Evolutionary conservation across 164 flowering plant genomes (phyloP), one percentile per base, ranked within the genome.

Genomic region (Aristolochia contorta): DNA sequence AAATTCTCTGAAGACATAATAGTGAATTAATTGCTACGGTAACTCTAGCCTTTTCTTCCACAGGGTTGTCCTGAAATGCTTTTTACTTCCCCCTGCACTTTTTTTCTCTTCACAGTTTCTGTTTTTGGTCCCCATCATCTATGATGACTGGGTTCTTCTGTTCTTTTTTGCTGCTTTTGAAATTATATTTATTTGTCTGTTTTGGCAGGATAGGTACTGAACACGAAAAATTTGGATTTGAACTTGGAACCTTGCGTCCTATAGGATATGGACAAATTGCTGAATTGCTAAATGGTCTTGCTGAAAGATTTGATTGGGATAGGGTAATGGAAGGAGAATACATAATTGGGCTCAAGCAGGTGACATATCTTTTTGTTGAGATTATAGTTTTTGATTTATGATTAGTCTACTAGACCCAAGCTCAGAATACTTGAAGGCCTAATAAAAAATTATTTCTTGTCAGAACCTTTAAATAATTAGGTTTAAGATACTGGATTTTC

Each of bases 221-320:
- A 70, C 99, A 94, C 73, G 97, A 94, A 71, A 94, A 94, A 71
- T 94, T 94, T 73, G 99, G 99, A 58, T 94, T 94, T 77, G 90
- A 94, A 70, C 47, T 79, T 63, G 77, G 57, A 61, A 81, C 84
- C 59, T 69, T 89, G 63, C 78, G 81, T 6, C 97, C 99, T 12
- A 75, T 94, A 76, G 86, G 71, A 47, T 89, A 91, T 76, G 91
- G 85, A 46, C 97, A 91, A 72, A 91, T 94, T 71, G 79, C 91
- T 12, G 84, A 85, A 62, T 74, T 94, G 80, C 97, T 94, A 10
- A 65, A 88, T 74, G 80, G 93, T 49, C 82, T 94, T 66, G 75
- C 97, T 21, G 99, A 91, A 78, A 84, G 99, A 75, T 94, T 94
- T 75, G 93, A 91, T 56, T 94, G 99, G 99, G 99, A 91, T 18